Base-by-base conservation (phyloP, 2,329 filamentous ascomycete species). In the Dactylonectria estremocensis region DNA sequence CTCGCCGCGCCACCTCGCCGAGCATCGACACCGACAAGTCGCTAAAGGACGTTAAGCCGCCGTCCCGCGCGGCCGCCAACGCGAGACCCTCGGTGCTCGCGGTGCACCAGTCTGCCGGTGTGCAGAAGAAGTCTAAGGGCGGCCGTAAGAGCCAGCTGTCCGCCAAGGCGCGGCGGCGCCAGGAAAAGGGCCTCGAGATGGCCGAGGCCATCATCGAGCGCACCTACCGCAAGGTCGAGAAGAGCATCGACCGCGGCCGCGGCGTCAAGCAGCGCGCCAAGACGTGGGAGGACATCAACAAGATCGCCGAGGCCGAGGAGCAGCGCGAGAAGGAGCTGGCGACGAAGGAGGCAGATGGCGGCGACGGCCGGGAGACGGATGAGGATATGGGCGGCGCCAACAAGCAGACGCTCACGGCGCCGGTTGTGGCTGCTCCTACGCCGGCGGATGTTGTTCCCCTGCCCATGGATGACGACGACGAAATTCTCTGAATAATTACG, bases 1-100 rank as follows among this genome's bases (percentile, higher is more conserved):
- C 92, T 46, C 89, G 92, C 77, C 90, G 93, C 71, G 92, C 90
- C 53, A 89, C 89, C 16, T 92, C 91, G 4, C 91, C 92, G 28
- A 86, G 90, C 75, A 90, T 93, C 80, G 83, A 93, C 81, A 88
- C 89, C 49, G 91, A 93, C 85, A 93, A 93, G 81, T 92, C 91
- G 7, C 84, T 93, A 22, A 92, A 92, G 77, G 83, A 89, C 43
- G 80, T 87, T 66, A 83, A 86, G 67, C 83, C 86, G 11, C 88
- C 89, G 2, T 69, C 80, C 65, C 82, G 86, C 69, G 43, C 55
- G 54, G 70, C 73, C 31, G 46, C 67, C 43, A 78, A 6, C 31
- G n/a, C 83, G 67, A 88, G 90, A 5, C 89, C 90, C 31, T 90
- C 92, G n/a, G 86, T 93, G 18, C 88, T 94, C 46, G 89, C 89